Evolutionary conservation across 2,329 filamentous ascomycete genomes (phyloP), one percentile per base, ranked within the genome.

Genomic region (Dothistroma pini): DNA sequence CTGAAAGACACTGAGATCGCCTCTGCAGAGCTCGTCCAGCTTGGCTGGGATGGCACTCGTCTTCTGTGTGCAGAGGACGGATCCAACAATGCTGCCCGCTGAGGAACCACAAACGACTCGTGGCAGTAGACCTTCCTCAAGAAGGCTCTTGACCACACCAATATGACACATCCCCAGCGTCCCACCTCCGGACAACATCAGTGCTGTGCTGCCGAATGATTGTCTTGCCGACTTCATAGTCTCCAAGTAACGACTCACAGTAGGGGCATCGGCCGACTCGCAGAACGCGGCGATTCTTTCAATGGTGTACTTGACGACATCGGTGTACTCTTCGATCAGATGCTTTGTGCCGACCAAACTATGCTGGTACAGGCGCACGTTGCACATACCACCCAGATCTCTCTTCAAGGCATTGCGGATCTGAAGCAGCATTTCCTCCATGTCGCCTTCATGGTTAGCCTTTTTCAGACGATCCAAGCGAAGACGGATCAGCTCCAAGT

Each of bases 81-180:
- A 60, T 9, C 64, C 66, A 10, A 68, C 66, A 11, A 68, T 68
- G 57, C 66, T 68, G 10, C 66, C 66, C 8, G 66, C 66, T 21
- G 66, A 68, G 48, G 66, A 64, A 6, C 66, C 66, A 34, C 66
- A 68, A 6, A 68, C 66, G 11, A 68, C 64, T 11, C 59, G 60
- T 38, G 66, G 66, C 2, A 68, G 57, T 1, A 68, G 58, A 14
- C 60, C 61, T 48, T 63, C 61, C 41, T 66, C 55, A 0, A 65
- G 44, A 1, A 68, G 60, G 49, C 52, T 44, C 54, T 68, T 68
- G 38, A 68, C 65, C 1, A 68, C 66, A 31, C 66, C 66, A 22
- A 68, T 66, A 49, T 68, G 66, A 51, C 64, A 67, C 66, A 68
- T 68, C 2, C 66, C 66, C 12, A 68, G 60, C 10, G 66, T 68